A percentile compares a stretch with the other conserved stretches of the same genome.
Conservation (phyloP, 257 asterid species). For the Nicotiana undulata region DNA sequence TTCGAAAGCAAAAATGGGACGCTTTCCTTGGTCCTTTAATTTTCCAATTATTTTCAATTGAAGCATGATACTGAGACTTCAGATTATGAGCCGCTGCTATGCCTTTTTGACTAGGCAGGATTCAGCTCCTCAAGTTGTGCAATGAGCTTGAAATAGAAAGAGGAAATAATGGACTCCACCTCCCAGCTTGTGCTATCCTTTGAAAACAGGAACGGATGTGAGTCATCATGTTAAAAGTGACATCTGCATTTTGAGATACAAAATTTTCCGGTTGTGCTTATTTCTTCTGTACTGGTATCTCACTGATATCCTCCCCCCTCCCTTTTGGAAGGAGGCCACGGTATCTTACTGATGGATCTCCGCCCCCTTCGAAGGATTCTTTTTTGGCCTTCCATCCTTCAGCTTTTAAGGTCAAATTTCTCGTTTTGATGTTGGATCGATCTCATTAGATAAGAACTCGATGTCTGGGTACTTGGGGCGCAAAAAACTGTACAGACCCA, state of each 20-base stretch:
- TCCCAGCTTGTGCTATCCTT: slow-evolving; percentile 1
- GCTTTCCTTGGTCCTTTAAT: neutral
- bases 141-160: neutral
- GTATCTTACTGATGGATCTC: neutral
- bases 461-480: neutral
- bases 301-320: too few species aligned
- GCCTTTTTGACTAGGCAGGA: neutral
- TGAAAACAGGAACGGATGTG: neutral
- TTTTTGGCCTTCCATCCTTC: neutral
- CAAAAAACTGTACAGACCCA: neutral
- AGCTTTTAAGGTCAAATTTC: neutral
- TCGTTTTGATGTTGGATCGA: neutral
- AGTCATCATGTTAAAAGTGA: neutral
- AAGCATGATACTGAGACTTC: neutral
- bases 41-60: neutral
- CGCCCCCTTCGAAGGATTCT: neutral
- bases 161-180: neutral
- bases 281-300: too few species aligned
- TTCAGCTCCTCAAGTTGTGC: neutral
- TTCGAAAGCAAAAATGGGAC: neutral
- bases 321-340: too few species aligned
- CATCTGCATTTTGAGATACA: neutral
- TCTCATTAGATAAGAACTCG: neutral
- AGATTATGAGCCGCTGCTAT: neutral
- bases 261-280: neutral